Base-by-base conservation (phyloP, 2,329 filamentous ascomycete genomes). In the Raffaelea deltoideospora region DNA sequence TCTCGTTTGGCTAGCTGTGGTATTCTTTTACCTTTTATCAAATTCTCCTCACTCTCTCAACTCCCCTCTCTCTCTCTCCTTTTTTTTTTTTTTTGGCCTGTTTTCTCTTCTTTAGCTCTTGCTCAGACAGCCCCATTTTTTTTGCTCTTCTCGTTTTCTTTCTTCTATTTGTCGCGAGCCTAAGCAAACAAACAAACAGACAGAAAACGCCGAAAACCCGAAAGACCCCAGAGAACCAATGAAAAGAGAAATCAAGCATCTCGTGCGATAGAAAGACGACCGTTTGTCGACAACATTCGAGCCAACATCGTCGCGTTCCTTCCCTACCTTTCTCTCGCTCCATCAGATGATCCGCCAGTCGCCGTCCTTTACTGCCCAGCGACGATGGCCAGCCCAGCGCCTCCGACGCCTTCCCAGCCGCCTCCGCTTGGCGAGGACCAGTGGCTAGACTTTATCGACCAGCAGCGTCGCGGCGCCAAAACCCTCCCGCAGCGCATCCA, bases 371-470 rank as follows among this genome's bases (percentile, higher is more conserved):
- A 28, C 33, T 13, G 9, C 24, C 20, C 40, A 23, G 40, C 41
- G 38, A 45, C 33, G 22, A 47, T 47, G 45, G 44, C 43, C 34
- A 45, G 41, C 37, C 39, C 44, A 38, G 39, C 47, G 26, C 44
- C 47, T 20, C 38, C 45, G 20, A 37, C 40, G 27, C 33, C 42
- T 15, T 32, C 42, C 7, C 38, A 38, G 31, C 38, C 40, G 22
- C 36, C 41, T 13, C 77, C 79, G 32, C 65, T 85, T 46, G 80
- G 80, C 48, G 82, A 90, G 61, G 74, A 80, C 40, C 70, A 69
- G 53, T 90, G 82, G 82, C 57, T 80, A 46, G 79, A 80, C 47
- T 82, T 80, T 56, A 68, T 88, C 45, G 73, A 82, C 43, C 82
- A 87, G 54, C 72, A 80, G 47, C 71, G 67, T 39, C 62, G 67